A percentile compares a stretch with the other conserved stretches of the same genome.
These are phyloP conservation scores for Starmerella powellii DNA, from an alignment of 805 yeast genomes.

Conservation along the genomic window DNA sequence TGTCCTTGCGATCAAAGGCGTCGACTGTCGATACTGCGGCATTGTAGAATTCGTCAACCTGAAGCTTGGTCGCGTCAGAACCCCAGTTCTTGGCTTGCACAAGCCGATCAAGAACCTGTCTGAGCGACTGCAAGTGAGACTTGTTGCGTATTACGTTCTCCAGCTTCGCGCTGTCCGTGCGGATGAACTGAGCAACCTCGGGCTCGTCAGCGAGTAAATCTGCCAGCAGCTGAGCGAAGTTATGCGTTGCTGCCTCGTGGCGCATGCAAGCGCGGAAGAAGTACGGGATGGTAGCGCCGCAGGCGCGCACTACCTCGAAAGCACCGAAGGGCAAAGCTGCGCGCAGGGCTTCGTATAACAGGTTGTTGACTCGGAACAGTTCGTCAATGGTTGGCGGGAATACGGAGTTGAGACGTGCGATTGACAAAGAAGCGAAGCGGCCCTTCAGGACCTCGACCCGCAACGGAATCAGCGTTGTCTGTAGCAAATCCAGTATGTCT, in stretches of 20 bases:
- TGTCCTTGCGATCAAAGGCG: conserved; percentile 42
- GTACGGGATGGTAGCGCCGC: conserved; percentile 75
- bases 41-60: conserved; percentile 34
- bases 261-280: conserved; percentile 87
- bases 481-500: conserved; percentile 60
- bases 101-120: conserved; percentile 54
- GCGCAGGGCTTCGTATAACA: conserved; percentile 62
- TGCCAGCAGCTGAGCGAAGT: conserved; percentile 40
- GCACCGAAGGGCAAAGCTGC: conserved; percentile 59
- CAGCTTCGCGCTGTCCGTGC: conserved; percentile 27
- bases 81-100: conserved; percentile 40
- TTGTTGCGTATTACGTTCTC: conserved; percentile 57
- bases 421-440: conserved; percentile 42
- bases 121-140: conserved; percentile 57
- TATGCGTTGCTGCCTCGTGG: conserved; percentile 82
- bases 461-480: conserved; percentile 65
- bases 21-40: conserved; percentile 57
- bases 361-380: conserved; percentile 77
- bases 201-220: conserved; percentile 29
- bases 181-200: conserved; percentile 30
- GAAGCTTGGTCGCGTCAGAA: conserved; percentile 23
- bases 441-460: conserved; percentile 54
- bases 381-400: conserved; percentile 96
- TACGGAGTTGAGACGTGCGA: conserved; percentile 56
- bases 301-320: conserved; percentile 63